A percentile compares a stretch with the other conserved stretches of the same genome.
phyloP scores from a whole-genome alignment of 768 basidiomycete genomes.

The Pleurotus giganteus region DNA sequence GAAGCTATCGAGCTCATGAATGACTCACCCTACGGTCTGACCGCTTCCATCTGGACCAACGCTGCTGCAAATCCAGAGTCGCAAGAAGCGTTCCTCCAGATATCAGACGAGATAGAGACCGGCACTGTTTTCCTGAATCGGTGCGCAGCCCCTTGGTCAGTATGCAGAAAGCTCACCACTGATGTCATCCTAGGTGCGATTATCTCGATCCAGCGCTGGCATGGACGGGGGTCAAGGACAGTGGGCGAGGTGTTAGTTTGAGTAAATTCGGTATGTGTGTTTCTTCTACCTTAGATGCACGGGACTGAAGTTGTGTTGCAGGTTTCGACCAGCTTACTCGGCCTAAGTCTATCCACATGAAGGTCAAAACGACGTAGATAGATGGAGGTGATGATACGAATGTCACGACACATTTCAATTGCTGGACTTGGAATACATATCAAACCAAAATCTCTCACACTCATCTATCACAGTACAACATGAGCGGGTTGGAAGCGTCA shows the following conservation, averaged over 20 bases:
- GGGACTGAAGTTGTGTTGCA: slow-evolving; percentile 24
- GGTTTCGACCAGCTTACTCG: slow-evolving; percentile 86
- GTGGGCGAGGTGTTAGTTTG: slow-evolving; percentile 87
- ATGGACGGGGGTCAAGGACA: slow-evolving; percentile 95
- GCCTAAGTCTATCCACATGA: slow-evolving; percentile 82
- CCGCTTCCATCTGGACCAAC: slow-evolving; percentile 93
- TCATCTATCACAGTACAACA: no score
- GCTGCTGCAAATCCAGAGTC: slow-evolving; percentile 57
- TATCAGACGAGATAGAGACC: slow-evolving; percentile 73
- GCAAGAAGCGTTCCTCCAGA: slow-evolving; percentile 59
- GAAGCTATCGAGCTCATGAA: slow-evolving; percentile 94
- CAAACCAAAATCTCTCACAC: no score
- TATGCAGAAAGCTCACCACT: neutral
- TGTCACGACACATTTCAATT: no score
- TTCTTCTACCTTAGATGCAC: slow-evolving; percentile 8
- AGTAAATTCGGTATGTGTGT: slow-evolving; percentile 75
- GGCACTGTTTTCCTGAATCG: slow-evolving; percentile 96
- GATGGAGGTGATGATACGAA: neutral
- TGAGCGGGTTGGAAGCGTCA: no score
- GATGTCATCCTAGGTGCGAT: slow-evolving; percentile 58
- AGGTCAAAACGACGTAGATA: slow-evolving; percentile 52
- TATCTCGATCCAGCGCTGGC: slow-evolving; percentile 88
- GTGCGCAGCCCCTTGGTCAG: slow-evolving; percentile 26
- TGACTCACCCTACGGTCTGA: slow-evolving; percentile 93
- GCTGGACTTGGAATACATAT: no score